These are phyloP conservation scores for Termitomyces sp. DNA, from an alignment of 768 basidiomycete species.

Conservation along the genomic window DNA sequence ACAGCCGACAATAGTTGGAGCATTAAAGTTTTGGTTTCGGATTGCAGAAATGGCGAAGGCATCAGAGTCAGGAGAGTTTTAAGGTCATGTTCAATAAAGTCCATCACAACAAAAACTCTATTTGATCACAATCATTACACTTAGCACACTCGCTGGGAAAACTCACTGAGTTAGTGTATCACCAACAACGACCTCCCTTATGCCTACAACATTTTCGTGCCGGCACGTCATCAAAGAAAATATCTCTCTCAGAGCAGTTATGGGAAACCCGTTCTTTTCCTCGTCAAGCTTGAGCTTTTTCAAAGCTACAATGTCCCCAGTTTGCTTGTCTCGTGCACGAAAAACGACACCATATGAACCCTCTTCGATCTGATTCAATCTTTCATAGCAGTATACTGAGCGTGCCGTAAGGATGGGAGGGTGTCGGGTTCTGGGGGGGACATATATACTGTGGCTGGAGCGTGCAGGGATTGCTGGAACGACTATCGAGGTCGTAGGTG, in stretches of 20 bases:
- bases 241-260: constrained; percentile 91
- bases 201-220: constrained; percentile 96
- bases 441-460: constrained; percentile 55
- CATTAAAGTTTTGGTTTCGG: constrained; percentile 97
- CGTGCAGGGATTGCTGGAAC: constrained; percentile 16
- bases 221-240: constrained; percentile 93
- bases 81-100: constrained; percentile 99
- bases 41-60: constrained; percentile 95
- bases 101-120: constrained; percentile 97
- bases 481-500: constrained; percentile 10
- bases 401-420: constrained; percentile 82
- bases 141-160: constrained; percentile 16
- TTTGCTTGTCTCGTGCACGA: constrained; percentile 91
- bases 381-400: constrained; percentile 90
- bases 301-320: constrained; percentile 92
- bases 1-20: constrained; percentile 91
- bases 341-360: constrained; percentile 98
- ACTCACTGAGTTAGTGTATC: constrained; percentile 99
- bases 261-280: constrained; percentile 98
- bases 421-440: constrained; percentile 71
- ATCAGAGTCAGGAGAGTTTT: constrained; percentile 92
- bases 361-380: constrained; percentile 97
- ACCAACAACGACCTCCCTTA: constrained; percentile 96
- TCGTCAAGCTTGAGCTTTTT: constrained; percentile 98
- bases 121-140: constrained; percentile 20